A percentile compares a stretch with the other conserved stretches of the same genome.
These are phyloP conservation scores for Triangularia setosa DNA, from an alignment of 2,329 filamentous ascomycete genomes.

Conservation along the genomic window DNA sequence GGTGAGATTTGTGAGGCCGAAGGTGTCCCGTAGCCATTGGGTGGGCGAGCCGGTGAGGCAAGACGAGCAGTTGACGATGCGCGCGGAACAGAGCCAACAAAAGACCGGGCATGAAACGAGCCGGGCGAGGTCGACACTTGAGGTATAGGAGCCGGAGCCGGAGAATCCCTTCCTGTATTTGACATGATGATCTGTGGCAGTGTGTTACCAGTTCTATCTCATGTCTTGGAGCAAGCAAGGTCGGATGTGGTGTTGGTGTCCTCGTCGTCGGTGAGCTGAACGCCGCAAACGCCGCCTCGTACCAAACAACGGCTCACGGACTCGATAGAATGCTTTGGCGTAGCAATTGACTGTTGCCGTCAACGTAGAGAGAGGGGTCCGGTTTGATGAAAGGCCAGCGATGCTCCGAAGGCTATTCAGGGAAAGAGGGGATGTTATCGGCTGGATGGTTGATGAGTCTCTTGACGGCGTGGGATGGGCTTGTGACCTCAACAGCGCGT, in stretches of 20 bases:
- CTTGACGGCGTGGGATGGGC: neutral
- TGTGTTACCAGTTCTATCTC: slow-evolving; percentile 13
- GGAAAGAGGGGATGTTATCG: neutral
- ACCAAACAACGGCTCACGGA: neutral
- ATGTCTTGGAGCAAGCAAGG: slow-evolving; percentile 12
- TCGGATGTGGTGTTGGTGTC: neutral
- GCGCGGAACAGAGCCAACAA: slow-evolving; percentile 52
- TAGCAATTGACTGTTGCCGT: neutral
- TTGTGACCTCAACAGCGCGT: slow-evolving; percentile 7
- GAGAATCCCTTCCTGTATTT: slow-evolving; percentile 27
- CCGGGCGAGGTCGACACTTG: slow-evolving; percentile 47
- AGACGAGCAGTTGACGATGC: slow-evolving; percentile 59
- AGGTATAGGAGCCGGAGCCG: slow-evolving; percentile 30
- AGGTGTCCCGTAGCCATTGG: slow-evolving; percentile 30
- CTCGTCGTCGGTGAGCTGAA: neutral
- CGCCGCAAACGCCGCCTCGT: slow-evolving; percentile 3
- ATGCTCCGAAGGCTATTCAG: neutral
- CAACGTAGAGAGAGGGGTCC: neutral
- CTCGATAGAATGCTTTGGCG: neutral
- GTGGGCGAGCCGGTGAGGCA: slow-evolving; percentile 52
- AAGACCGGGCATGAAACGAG: slow-evolving; percentile 43
- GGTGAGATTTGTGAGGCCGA: slow-evolving; percentile 16
- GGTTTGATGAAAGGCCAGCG: neutral
- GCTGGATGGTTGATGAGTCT: slow-evolving; percentile 2
- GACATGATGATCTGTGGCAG: slow-evolving; percentile 25